These are phyloP conservation scores for Phytopythium sindhum DNA, from an alignment of 352 stramenopile species.

Conservation along the genomic window DNA sequence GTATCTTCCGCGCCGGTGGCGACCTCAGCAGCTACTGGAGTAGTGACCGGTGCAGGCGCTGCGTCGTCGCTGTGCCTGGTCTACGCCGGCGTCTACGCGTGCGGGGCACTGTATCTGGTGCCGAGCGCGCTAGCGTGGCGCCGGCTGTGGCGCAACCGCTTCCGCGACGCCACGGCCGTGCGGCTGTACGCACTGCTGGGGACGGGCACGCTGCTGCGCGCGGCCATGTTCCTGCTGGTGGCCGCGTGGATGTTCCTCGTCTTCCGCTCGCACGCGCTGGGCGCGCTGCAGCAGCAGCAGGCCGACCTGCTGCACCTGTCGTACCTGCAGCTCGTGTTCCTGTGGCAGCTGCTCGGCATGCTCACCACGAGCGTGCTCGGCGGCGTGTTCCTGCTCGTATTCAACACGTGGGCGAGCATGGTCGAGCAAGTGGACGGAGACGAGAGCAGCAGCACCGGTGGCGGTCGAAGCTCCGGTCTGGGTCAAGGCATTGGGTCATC, in stretches of 20 bases:
- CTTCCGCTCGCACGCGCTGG: constrained; percentile 24
- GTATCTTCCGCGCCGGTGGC: neutral
- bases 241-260: constrained; percentile 50
- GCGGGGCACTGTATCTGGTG: constrained; percentile 44
- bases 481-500: neutral
- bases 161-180: constrained; percentile 45
- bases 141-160: constrained; percentile 38
- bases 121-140: constrained; percentile 30
- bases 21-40: too few species aligned
- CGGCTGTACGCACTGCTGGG: constrained; percentile 52
- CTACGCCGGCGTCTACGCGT: constrained; percentile 52
- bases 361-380: constrained; percentile 38
- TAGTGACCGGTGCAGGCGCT: neutral
- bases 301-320: constrained; percentile 49
- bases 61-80: constrained; percentile 36
- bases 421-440: constrained; percentile 47
- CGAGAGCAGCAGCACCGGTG: neutral
- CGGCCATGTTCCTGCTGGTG: constrained; percentile 46
- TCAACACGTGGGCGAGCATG: constrained; percentile 68
- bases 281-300: constrained; percentile 25
- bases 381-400: constrained; percentile 54
- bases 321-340: constrained; percentile 53
- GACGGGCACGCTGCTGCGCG: constrained; percentile 37
- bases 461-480: neutral
- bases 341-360: constrained; percentile 51